Conservation (phyloP, 176 grass and related monocot genomes). For the Saccharum spontaneum region DNA sequence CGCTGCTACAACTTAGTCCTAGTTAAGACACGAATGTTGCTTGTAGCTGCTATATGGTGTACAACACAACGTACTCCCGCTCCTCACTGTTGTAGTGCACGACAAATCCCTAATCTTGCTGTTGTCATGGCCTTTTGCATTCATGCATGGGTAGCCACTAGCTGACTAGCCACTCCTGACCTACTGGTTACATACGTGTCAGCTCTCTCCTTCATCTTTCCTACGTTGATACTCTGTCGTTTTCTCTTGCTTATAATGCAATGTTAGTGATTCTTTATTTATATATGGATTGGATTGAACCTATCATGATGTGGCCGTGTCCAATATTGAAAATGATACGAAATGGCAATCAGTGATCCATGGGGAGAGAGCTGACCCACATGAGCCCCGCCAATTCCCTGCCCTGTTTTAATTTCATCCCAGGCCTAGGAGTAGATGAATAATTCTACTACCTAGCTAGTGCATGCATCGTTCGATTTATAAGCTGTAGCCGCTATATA, state of each 20-base stretch:
- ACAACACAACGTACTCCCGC: background rate
- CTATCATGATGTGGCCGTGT: background rate
- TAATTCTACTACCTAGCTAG: background rate
- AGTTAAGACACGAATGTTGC: background rate
- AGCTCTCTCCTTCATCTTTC: background rate
- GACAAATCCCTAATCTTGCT: slow-evolving; percentile 1
- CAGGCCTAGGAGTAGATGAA: background rate
- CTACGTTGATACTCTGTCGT: background rate
- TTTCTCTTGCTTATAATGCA: background rate
- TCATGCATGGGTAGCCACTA: background rate
- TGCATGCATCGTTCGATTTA: too few species aligned
- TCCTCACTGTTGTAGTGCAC: background rate
- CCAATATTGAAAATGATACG: too few species aligned
- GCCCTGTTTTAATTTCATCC: background rate
- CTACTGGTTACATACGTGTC: background rate
- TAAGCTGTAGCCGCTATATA: too few species aligned
- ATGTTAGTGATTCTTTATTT: background rate
- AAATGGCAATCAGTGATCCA: background rate
- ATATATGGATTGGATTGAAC: background rate
- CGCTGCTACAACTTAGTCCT: background rate
- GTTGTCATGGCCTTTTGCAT: background rate
- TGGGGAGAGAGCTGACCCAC: background rate
- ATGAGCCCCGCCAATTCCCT: background rate
- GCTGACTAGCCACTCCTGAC: background rate
- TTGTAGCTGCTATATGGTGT: background rate